A percentile compares a stretch with the other conserved stretches of the same genome.
Evolutionary conservation across 2,329 filamentous ascomycete genomes (phyloP).

Genomic region (Fusarium buxicola): DNA sequence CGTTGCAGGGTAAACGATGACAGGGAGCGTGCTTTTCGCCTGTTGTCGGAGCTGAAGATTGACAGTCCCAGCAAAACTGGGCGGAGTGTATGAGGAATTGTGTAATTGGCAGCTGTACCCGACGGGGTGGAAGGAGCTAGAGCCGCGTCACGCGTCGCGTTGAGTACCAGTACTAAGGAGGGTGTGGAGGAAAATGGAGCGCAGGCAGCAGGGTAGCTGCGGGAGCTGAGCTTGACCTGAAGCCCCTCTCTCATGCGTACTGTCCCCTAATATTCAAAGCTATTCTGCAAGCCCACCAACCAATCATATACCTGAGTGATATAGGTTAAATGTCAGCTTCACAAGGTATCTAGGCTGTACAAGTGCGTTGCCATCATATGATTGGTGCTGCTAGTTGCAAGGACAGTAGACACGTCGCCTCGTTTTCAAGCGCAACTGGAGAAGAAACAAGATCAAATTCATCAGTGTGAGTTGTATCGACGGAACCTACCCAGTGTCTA

Average conservation of each 20-base stretch:
- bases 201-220: constrained; percentile 24
- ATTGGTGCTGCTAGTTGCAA: constrained; percentile 1
- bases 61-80: constrained; percentile 5
- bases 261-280: too few species aligned
- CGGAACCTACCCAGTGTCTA: constrained; percentile 3
- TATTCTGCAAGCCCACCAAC: constrained; percentile 5
- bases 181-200: constrained; percentile 1
- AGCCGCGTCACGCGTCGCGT: constrained; percentile 38
- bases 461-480: constrained; percentile 2
- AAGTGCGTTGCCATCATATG: background rate
- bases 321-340: background rate
- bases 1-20: background rate
- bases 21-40: background rate
- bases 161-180: too few species aligned
- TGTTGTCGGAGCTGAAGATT: constrained; percentile 2
- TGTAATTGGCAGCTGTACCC: constrained; percentile 8
- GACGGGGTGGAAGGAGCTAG: constrained; percentile 32
- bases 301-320: background rate
- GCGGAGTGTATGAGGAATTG: constrained; percentile 2
- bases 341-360: constrained; percentile 1
- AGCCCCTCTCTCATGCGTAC: too few species aligned
- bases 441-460: constrained; percentile 4
- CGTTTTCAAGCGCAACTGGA: constrained; percentile 10
- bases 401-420: constrained; percentile 6
- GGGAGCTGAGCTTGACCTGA: constrained; percentile 9